Percentiles rank a stretch among this genome's conserved stretches.
These are phyloP conservation scores for Vigna radiata DNA, from an alignment of 306 rosid genomes.

Conservation along the genomic window DNA sequence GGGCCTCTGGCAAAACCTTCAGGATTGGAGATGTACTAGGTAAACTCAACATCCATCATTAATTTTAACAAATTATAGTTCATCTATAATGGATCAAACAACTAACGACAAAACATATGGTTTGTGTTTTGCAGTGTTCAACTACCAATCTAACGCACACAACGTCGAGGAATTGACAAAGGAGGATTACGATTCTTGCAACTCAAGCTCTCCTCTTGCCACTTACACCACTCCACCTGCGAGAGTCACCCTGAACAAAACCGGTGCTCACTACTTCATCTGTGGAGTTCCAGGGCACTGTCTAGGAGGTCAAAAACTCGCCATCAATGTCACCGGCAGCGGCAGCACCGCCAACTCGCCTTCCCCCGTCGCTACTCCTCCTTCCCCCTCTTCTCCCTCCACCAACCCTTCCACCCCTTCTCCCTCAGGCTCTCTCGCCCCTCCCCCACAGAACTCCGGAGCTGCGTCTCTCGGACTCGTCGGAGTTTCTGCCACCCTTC, in stretches of 20 bases:
- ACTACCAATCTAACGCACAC: constrained; percentile 50
- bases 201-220: constrained; percentile 41
- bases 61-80: too few relatives aligned
- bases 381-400: constrained; percentile 33
- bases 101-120: not conserved
- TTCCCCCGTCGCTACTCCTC: constrained; percentile 34
- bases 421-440: constrained; percentile 28
- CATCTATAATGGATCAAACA: too few relatives aligned
- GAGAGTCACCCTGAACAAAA: constrained; percentile 42
- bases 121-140: constrained; percentile 63
- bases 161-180: constrained; percentile 70
- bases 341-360: constrained; percentile 23
- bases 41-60: not conserved
- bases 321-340: constrained; percentile 42
- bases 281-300: constrained; percentile 50
- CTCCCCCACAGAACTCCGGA: constrained; percentile 46
- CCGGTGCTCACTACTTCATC: constrained; percentile 49
- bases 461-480: constrained; percentile 48
- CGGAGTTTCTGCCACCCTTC: constrained; percentile 48
- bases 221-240: constrained; percentile 35
- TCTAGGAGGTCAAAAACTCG: constrained; percentile 46
- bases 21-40: constrained; percentile 51
- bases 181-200: constrained; percentile 55
- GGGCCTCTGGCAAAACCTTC: constrained; percentile 51
- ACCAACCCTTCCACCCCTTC: constrained; percentile 46